Evolutionary conservation across 2,329 filamentous ascomycete species (phyloP).

Genomic region (Calcarisporium arbuscula): DNA sequence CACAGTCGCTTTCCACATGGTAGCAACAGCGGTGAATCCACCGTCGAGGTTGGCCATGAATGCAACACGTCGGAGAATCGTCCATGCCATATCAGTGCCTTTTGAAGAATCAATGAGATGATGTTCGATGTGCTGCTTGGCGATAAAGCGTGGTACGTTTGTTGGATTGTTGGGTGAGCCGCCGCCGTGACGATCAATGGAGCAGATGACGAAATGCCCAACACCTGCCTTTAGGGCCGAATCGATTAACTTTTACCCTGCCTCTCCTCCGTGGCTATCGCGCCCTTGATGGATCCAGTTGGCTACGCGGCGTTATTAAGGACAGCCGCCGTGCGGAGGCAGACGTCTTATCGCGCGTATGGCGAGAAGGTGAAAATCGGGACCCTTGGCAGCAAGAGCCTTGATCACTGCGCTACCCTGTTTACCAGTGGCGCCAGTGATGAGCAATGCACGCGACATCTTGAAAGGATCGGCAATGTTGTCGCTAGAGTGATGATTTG

Average conservation of each 20-base stretch:
- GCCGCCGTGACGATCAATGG: constrained; percentile 53
- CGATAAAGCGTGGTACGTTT: constrained; percentile 51
- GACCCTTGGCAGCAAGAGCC: constrained; percentile 21
- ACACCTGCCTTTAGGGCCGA: constrained; percentile 47
- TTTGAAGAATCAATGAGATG: constrained; percentile 44
- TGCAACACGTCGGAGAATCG: constrained; percentile 30
- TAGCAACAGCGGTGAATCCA: constrained; percentile 26
- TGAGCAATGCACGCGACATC: constrained; percentile 23
- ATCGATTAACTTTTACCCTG: constrained; percentile 54
- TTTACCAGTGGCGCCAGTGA: constrained; percentile 31
- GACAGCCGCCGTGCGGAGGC: constrained; percentile 40
- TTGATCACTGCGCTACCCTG: constrained; percentile 29
- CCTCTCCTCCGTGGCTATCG: constrained; percentile 32
- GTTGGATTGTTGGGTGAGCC: constrained; percentile 45
- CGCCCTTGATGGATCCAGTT: constrained; percentile 43
- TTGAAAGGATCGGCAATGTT: too few relatives aligned
- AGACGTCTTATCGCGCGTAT: constrained; percentile 1
- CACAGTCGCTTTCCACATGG: constrained; percentile 23
- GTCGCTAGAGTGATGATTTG: too few relatives aligned
- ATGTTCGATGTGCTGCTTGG: constrained; percentile 54
- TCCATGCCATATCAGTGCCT: constrained; percentile 25
- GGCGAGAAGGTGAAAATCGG: constrained; percentile 47
- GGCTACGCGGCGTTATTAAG: constrained; percentile 35
- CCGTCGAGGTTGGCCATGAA: constrained; percentile 34
- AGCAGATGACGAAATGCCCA: constrained; percentile 54